Percentiles rank a stretch among this genome's conserved stretches.
phyloP scores from a whole-genome alignment of 2,329 filamentous ascomycete species.

The Calonectria honghensis region DNA sequence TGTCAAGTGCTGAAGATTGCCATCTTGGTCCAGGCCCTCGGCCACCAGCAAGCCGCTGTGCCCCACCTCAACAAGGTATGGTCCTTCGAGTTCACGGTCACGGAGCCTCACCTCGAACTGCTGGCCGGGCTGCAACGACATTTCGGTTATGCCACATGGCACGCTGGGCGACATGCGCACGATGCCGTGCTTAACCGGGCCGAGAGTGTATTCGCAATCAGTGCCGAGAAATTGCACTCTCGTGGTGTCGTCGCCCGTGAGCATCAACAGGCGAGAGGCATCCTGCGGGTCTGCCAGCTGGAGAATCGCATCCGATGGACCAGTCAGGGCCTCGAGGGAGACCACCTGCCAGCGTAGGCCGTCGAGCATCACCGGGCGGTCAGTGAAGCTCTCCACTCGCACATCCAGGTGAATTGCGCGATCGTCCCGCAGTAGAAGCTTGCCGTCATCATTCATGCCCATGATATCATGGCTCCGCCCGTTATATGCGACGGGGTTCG shows the following conservation, averaged over 20 bases:
- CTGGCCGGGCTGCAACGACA: background rate
- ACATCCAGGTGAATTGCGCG: background rate
- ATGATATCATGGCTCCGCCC: background rate
- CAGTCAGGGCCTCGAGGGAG: constrained; percentile 11
- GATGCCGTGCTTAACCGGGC: background rate
- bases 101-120: background rate
- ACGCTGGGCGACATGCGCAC: background rate
- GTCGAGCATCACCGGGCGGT: constrained; percentile 9
- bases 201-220: background rate
- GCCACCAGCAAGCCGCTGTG: background rate
- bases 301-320: background rate
- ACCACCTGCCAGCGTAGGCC: constrained; percentile 11
- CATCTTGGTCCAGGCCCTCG: background rate
- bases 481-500: background rate
- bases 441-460: background rate
- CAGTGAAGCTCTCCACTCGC: background rate
- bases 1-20: background rate
- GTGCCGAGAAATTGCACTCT: background rate
- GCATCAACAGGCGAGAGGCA: background rate
- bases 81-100: background rate
- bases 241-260: background rate
- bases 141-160: background rate
- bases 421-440: background rate
- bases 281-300: background rate
- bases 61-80: background rate